Base-by-base conservation (phyloP, 2,329 filamentous ascomycete species). In the Pezizomycotina sp. region DNA sequence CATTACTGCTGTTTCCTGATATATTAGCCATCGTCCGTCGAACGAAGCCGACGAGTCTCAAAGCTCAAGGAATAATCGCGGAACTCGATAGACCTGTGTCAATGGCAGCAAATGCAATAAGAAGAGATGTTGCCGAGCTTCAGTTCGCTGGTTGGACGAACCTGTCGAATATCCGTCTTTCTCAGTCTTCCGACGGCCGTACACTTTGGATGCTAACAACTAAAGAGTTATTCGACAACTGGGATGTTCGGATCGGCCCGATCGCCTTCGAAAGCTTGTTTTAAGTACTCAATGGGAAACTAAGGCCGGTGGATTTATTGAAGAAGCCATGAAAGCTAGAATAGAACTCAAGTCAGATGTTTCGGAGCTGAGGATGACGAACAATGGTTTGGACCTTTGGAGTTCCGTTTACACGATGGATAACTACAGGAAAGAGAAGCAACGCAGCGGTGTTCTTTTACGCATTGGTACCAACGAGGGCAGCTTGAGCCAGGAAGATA, bases 1-100 rank as follows among this genome's bases (percentile, higher is more conserved):
- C 92, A 15, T 66, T 95, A 32, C 60, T 95, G 3, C 62, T 95
- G 2, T 95, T 93, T 52, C 71, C 80, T 2, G 84, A 93, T 50
- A 77, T 71, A 35, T 55, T 93, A 1, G 66, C 92, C 10, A 61
- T 92, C 13, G 59, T 92, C 9, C 76, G 74, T 47, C 92, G 84
- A 55, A 62, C 70, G 18, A 61, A 64, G 3, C 66, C 67, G 6
- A 67, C 66, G 35, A 69, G 66, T 20, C 62, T 72, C 29, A 77
- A 74, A 5, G 81, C 81, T 4, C 74, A 81, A 24, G 78, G 81
- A 38, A 60, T 95, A 34, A 59, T 91, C 36, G 74, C 83, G 3
- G 83, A 93, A 51, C 66, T 93, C 22, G 84, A 93, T 52, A 45
- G 48, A 34, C 49, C 49, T 5, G 34, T 35, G 2, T 48, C 47